These are phyloP conservation scores for Vanilla planifolia DNA, from an alignment of 106 monocot species.

Conservation along the genomic window DNA sequence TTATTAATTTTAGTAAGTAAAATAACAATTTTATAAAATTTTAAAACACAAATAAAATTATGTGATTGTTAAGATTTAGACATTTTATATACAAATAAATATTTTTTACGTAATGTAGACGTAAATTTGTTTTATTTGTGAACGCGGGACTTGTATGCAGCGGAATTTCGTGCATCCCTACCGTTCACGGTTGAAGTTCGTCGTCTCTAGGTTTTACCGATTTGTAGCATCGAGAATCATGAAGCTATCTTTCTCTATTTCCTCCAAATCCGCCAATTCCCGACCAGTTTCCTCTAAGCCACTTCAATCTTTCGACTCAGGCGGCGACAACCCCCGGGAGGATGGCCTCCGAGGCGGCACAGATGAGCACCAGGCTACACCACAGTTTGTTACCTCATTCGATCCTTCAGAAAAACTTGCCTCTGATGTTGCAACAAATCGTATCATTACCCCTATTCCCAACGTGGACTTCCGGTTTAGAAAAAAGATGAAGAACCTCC, in stretches of 20 bases:
- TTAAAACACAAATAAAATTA: too few species aligned
- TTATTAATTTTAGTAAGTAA: too few species aligned
- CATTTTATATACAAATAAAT: too few species aligned
- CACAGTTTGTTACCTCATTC: slow-evolving; percentile 78
- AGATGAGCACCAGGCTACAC: slow-evolving; percentile 7
- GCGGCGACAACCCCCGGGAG: neutral
- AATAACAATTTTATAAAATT: too few species aligned
- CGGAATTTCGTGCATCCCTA: too few species aligned
- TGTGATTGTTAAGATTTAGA: too few species aligned
- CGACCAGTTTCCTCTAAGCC: slow-evolving; percentile 7
- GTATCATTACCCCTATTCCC: slow-evolving; percentile 62
- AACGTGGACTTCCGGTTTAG: slow-evolving; percentile 41
- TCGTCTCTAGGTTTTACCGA: too few species aligned
- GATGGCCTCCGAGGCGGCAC: neutral
- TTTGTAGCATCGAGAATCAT: slow-evolving; percentile 13
- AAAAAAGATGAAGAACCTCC: slow-evolving; percentile 46
- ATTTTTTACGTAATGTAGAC: too few species aligned
- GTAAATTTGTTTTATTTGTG: too few species aligned
- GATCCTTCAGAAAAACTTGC: slow-evolving; percentile 54
- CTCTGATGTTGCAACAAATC: slow-evolving; percentile 6
- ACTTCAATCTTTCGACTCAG: slow-evolving; percentile 7
- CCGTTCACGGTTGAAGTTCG: too few species aligned
- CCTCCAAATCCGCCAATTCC: slow-evolving; percentile 30
- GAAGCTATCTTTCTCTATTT: slow-evolving; percentile 84
- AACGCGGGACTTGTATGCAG: too few species aligned